Conservation (phyloP, 352 stramenopile species). For the Phytopythium delawarense region DNA sequence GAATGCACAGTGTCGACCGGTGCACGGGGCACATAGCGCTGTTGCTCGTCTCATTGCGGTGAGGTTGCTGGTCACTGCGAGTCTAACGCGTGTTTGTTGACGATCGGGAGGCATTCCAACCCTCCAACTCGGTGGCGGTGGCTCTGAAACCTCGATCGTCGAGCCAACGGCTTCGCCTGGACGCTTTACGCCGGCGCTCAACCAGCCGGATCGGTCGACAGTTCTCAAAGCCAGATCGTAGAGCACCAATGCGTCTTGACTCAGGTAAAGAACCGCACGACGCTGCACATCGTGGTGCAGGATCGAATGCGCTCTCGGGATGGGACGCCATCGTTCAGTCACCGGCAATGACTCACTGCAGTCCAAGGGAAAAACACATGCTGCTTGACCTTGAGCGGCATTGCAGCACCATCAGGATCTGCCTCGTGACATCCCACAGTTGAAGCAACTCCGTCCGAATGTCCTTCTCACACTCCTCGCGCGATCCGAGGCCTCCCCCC, state of each 20-base stretch:
- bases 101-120: neutral
- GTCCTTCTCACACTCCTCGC: neutral
- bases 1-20: neutral
- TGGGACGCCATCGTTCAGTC: neutral
- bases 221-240: no score
- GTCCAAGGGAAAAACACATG: neutral
- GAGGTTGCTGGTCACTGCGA: neutral
- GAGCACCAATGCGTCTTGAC: neutral
- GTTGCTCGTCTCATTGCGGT: neutral
- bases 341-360: neutral
- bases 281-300: neutral
- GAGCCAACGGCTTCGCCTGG: no score
- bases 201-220: no score
- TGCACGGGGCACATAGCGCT: no score
- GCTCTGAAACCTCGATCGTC: no score
- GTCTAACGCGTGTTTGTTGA: neutral
- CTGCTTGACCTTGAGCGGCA: neutral
- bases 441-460: neutral
- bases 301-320: neutral
- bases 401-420: neutral
- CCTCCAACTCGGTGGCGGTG: neutral
- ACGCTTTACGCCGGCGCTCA: no score
- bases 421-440: neutral
- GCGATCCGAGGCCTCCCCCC: no score
- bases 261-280: neutral